phyloP scores from a whole-genome alignment of 2,329 filamentous ascomycete genomes.

The Trichoderma sp. region DNA sequence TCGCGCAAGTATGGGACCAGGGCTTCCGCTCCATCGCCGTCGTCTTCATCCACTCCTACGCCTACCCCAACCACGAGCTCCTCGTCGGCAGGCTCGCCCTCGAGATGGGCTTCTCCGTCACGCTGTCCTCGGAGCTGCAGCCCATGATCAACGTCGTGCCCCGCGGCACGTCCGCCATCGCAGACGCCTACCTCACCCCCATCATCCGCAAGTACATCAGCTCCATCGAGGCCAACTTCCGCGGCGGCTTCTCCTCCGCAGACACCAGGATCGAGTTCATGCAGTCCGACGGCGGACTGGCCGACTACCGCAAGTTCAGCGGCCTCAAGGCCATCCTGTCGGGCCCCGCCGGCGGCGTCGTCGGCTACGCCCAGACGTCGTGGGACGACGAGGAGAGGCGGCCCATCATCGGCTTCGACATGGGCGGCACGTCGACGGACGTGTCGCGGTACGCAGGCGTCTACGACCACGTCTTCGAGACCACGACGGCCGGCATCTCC shows the following conservation, averaged over 20 bases:
- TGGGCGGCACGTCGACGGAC: conserved; percentile 71
- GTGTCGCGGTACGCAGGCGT: conserved; percentile 65
- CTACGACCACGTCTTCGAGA: conserved; percentile 63
- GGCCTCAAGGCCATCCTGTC: conserved; percentile 71
- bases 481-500: conserved; percentile 74
- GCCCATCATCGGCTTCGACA: conserved; percentile 78
- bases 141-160: conserved; percentile 51
- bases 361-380: conserved; percentile 73
- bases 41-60: conserved; percentile 73
- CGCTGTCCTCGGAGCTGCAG: conserved; percentile 43
- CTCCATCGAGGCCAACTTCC: conserved; percentile 43
- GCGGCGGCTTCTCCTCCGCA: conserved; percentile 40
- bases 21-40: conserved; percentile 59
- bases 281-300: conserved; percentile 60
- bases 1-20: conserved; percentile 62
- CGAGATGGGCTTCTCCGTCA: conserved; percentile 48
- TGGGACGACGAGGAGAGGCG: conserved; percentile 68
- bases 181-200: conserved; percentile 49
- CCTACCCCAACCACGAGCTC: conserved; percentile 58
- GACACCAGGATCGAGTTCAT: conserved; percentile 68
- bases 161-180: conserved; percentile 47
- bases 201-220: conserved; percentile 43
- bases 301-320: conserved; percentile 64
- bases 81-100: conserved; percentile 42
- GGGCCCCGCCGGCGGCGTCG: conserved; percentile 76